These are phyloP conservation scores for Collybiopsis confluens DNA, from an alignment of 768 basidiomycete genomes.

Conservation along the genomic window DNA sequence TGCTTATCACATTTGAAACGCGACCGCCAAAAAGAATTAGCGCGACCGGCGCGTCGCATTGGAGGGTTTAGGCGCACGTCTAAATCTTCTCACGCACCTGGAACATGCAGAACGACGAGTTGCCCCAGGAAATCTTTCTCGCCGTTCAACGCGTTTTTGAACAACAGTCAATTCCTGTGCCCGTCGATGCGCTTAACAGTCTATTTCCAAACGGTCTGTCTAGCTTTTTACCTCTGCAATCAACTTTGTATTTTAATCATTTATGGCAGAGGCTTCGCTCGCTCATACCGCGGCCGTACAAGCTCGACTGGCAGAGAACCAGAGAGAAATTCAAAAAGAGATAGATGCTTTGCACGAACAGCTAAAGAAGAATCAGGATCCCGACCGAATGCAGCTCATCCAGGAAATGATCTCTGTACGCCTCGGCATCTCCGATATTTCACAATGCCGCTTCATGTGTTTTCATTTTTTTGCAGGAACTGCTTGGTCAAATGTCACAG, in stretches of 20 bases:
- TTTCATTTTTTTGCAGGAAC: constrained; percentile 52
- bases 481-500: constrained; percentile 91
- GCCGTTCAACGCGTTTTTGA: constrained; percentile 67
- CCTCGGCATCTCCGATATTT: no score
- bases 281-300: constrained; percentile 69
- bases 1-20: no score
- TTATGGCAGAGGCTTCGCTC: constrained; percentile 65
- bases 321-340: constrained; percentile 66
- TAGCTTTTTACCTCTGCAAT: background rate
- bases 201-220: constrained; percentile 76
- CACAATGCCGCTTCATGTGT: background rate
- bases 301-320: constrained; percentile 61
- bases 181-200: constrained; percentile 55
- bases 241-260: background rate
- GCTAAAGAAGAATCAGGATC: constrained; percentile 75
- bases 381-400: constrained; percentile 82
- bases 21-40: no score
- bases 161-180: constrained; percentile 44
- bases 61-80: no score
- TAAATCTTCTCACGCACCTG: constrained; percentile 2
- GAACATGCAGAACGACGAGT: constrained; percentile 41
- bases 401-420: constrained; percentile 95
- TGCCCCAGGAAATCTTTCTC: constrained; percentile 64
- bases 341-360: constrained; percentile 65
- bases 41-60: no score